Evolutionary conservation across 495 filamentous ascomycete species (phyloP).

Genomic region (Elaphomyces granulatus): DNA sequence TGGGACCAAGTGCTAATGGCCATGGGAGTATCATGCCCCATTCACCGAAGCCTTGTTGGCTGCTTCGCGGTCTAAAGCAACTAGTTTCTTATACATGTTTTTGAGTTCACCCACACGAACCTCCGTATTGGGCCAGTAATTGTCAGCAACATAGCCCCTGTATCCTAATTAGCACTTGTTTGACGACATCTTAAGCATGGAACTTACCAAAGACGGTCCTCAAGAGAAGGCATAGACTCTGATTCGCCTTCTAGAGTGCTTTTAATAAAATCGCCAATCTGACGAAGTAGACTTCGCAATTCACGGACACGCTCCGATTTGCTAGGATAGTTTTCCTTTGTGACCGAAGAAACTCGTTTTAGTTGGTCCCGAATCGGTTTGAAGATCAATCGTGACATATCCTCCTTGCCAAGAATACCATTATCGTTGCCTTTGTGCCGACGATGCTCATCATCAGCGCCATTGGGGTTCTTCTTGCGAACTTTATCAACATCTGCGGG

Average conservation of each 20-base stretch:
- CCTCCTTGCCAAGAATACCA: slow-evolving; percentile 30
- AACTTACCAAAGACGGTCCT: slow-evolving; percentile 35
- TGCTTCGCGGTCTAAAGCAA: slow-evolving; percentile 12
- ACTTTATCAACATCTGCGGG: slow-evolving; percentile 2
- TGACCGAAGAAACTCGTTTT: slow-evolving; percentile 42
- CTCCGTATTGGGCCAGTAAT: slow-evolving; percentile 38
- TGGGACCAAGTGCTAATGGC: too few species aligned
- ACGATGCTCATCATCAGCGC: slow-evolving; percentile 26
- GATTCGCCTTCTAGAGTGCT: slow-evolving; percentile 19
- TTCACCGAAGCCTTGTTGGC: slow-evolving; percentile 15
- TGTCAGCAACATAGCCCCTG: slow-evolving; percentile 34
- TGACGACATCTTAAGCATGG: too few species aligned
- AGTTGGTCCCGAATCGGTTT: slow-evolving; percentile 46
- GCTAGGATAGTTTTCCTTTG: slow-evolving; percentile 45
- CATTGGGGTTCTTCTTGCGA: slow-evolving; percentile 7
- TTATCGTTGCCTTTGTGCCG: slow-evolving; percentile 30
- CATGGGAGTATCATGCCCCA: slow-evolving; percentile 10
- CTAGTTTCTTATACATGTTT: slow-evolving; percentile 36
- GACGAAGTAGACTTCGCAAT: slow-evolving; percentile 30
- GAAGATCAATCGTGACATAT: slow-evolving; percentile 42
- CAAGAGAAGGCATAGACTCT: slow-evolving; percentile 23
- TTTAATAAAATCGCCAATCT: slow-evolving; percentile 36
- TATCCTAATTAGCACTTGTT: neutral
- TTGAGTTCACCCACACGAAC: slow-evolving; percentile 30
- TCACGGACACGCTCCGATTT: slow-evolving; percentile 40